These are phyloP conservation scores for Cladosporium oxysporum DNA, from an alignment of 2,329 filamentous ascomycete genomes.

Conservation along the genomic window DNA sequence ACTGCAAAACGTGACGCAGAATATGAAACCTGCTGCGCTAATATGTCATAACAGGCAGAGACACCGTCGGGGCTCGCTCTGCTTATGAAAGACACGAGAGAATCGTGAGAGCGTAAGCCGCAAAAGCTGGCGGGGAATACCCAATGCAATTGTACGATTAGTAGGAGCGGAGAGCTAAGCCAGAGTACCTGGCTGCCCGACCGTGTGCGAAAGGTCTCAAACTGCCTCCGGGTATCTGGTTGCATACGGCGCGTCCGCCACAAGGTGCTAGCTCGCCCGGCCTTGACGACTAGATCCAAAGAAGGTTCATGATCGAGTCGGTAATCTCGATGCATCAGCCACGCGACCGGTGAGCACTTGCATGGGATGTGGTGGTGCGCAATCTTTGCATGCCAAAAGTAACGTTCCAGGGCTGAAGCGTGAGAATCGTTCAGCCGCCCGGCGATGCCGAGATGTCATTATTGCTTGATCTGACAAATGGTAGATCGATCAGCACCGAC, in stretches of 20 bases:
- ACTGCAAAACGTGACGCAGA: background rate
- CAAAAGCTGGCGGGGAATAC: background rate
- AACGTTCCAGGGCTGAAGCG: constrained; percentile 5
- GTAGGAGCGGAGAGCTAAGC: background rate
- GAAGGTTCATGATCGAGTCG: background rate
- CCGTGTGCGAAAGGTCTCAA: background rate
- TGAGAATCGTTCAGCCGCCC: constrained; percentile 3
- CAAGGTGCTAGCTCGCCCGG: background rate
- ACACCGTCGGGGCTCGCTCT: background rate
- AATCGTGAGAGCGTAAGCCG: background rate
- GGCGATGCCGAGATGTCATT: constrained; percentile 7
- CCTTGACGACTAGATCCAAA: background rate
- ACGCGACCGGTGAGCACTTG: constrained; percentile 6
- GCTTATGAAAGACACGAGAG: background rate
- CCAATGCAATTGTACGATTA: background rate
- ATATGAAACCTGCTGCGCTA: background rate
- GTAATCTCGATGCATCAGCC: constrained; percentile 2
- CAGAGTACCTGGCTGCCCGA: background rate
- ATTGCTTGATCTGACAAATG: constrained; percentile 1
- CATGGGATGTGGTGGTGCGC: background rate
- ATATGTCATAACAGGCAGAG: background rate
- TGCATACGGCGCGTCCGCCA: background rate
- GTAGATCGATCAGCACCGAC: background rate
- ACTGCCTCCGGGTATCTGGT: background rate
- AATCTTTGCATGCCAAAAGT: background rate